Evolutionary conservation across 345 rosid genomes (phyloP).

Genomic region (Eucalyptus dawsonii): DNA sequence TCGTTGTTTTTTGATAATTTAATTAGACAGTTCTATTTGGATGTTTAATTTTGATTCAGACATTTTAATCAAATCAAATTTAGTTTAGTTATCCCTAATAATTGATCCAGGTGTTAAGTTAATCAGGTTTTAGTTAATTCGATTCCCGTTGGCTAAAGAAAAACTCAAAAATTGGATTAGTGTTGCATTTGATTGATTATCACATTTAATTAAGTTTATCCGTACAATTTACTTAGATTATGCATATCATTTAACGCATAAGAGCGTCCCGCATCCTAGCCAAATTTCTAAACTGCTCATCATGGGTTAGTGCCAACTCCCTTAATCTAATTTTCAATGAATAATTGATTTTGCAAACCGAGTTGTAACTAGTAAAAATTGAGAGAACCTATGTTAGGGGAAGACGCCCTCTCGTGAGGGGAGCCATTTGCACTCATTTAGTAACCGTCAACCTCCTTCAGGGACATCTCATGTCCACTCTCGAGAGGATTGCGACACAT

Average conservation of each 20-base stretch:
- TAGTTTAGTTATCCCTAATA: background rate
- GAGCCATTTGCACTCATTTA: background rate
- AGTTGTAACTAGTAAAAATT: background rate
- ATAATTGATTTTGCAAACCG: rapidly evolving
- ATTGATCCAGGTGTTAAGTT: background rate
- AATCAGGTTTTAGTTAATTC: background rate
- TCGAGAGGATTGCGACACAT: background rate
- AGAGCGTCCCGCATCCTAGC: too few relatives aligned
- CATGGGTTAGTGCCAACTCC: background rate
- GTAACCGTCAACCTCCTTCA: background rate
- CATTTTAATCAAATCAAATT: background rate
- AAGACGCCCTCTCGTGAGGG: background rate
- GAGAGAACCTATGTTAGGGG: background rate
- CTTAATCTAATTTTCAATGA: background rate
- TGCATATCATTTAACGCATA: background rate
- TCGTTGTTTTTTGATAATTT: background rate
- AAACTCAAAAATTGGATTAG: background rate
- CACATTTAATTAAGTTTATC: background rate
- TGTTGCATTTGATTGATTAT: background rate
- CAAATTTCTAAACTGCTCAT: background rate
- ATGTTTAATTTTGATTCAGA: background rate
- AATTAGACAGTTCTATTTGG: rapidly evolving
- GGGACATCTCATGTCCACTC: background rate
- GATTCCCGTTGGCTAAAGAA: background rate
- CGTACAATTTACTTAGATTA: too few relatives aligned